Conservation (phyloP, 352 stramenopile genomes). For the Phytopythium boreale region DNA sequence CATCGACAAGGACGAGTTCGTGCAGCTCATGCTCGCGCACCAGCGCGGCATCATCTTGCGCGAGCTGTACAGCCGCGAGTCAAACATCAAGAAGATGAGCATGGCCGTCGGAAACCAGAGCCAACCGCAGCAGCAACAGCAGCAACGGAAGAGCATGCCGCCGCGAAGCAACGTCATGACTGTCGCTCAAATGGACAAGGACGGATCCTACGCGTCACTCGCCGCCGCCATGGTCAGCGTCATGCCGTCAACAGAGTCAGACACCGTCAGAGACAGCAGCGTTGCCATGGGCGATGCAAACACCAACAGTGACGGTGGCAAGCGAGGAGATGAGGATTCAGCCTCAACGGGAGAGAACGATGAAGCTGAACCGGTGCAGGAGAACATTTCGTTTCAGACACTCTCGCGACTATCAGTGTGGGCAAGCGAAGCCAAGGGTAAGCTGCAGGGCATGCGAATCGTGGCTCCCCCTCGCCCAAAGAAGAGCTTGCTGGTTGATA, state of each 20-base stretch:
- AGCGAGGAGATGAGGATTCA: constrained; percentile 1
- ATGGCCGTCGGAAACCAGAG: constrained; percentile 19
- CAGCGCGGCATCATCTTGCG: constrained; percentile 64
- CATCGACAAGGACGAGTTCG: constrained; percentile 80
- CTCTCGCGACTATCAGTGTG: constrained; percentile 54
- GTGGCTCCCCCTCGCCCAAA: constrained; percentile 7
- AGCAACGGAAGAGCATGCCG: constrained; percentile 40
- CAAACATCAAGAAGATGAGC: constrained; percentile 47
- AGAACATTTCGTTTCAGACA: constrained; percentile 63
- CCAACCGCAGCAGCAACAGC: constrained; percentile 11
- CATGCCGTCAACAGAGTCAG: constrained; percentile 10
- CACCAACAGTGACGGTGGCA: not conserved
- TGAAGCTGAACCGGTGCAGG: constrained; percentile 26
- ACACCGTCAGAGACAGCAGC: constrained; percentile 29
- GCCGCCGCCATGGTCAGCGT: constrained; percentile 41
- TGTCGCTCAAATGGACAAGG: constrained; percentile 37
- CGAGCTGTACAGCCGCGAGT: constrained; percentile 51
- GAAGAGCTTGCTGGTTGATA: constrained; percentile 5
- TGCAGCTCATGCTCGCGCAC: constrained; percentile 69
- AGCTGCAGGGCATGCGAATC: constrained; percentile 22
- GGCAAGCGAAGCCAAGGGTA: constrained; percentile 53
- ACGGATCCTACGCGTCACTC: constrained; percentile 58
- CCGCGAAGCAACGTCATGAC: constrained; percentile 8
- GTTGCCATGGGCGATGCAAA: not conserved
- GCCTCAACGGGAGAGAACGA: constrained; percentile 5